Conservation (phyloP, 2,329 filamentous ascomycete genomes). For the Colletotrichum sp. region DNA sequence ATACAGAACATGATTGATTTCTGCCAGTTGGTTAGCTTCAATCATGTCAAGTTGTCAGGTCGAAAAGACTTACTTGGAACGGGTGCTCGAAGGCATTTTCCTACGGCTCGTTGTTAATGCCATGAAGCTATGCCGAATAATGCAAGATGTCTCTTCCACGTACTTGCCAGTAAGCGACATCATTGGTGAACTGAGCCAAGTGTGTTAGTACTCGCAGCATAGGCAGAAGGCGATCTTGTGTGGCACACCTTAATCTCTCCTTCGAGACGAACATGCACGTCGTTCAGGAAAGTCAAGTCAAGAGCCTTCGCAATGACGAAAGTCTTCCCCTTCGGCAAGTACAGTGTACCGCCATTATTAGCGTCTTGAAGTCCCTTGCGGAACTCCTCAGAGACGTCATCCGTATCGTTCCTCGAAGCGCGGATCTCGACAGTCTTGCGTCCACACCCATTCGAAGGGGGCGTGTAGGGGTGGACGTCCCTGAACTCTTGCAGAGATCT, state of each 20-base stretch:
- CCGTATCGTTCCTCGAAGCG: conserved; percentile 53
- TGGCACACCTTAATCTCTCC: conserved; percentile 49
- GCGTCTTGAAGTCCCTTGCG: conserved; percentile 58
- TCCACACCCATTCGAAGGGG: conserved; percentile 1
- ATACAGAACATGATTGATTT: conserved; percentile 58
- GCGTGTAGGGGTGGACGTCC: conserved; percentile 18
- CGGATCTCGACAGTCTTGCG: conserved; percentile 17
- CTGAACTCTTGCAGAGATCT: conserved; percentile 18
- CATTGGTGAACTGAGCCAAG: conserved; percentile 41
- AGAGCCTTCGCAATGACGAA: conserved; percentile 65
- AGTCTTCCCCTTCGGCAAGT: conserved; percentile 56
- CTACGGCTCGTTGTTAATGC: conserved; percentile 21
- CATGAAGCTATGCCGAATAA: neutral
- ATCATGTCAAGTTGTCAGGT: neutral
- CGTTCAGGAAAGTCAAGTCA: conserved; percentile 61
- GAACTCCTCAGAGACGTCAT: conserved; percentile 63
- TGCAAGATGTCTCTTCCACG: neutral
- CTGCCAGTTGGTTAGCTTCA: neutral
- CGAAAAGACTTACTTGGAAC: conserved; percentile 32
- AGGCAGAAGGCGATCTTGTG: too few species aligned
- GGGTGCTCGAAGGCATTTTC: conserved; percentile 43
- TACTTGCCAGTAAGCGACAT: conserved; percentile 45
- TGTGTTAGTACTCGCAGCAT: too few species aligned
- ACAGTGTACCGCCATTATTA: conserved; percentile 63
- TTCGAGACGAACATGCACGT: conserved; percentile 63